Conservation (phyloP, 164 flowering plant species). For the grape (Vitis vinifera) region DNA sequence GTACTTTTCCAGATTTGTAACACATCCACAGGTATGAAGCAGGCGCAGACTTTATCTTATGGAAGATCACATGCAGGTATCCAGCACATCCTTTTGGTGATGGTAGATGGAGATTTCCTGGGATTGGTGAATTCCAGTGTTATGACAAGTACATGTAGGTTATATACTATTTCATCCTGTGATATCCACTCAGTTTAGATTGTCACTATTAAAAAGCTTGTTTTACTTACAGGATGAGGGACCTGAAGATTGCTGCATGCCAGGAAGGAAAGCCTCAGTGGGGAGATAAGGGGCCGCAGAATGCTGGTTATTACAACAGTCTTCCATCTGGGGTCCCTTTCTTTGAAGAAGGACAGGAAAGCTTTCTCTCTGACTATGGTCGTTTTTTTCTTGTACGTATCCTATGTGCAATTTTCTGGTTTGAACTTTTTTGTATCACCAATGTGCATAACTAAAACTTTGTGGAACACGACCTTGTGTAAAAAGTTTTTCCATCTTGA, state of each 20-base stretch:
- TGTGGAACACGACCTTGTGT: too few species aligned
- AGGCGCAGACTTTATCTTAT: constrained; percentile 10
- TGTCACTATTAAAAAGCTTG: constrained; percentile 3
- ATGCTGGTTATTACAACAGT: constrained; percentile 58
- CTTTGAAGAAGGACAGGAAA: constrained; percentile 52
- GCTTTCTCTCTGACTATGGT: constrained; percentile 60
- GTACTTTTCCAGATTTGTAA: constrained; percentile 27
- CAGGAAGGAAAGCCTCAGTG: constrained; percentile 55
- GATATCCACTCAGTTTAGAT: neutral
- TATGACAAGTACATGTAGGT: constrained; percentile 62
- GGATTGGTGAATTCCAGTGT: constrained; percentile 70
- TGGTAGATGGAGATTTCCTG: constrained; percentile 64
- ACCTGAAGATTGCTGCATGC: constrained; percentile 45
- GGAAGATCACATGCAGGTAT: constrained; percentile 36
- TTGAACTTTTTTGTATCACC: neutral
- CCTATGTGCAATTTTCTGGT: neutral
- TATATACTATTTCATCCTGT: constrained; percentile 6
- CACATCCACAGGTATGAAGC: constrained; percentile 1
- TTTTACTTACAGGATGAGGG: constrained; percentile 41
- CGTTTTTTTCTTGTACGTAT: constrained; percentile 55
- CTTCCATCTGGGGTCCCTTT: constrained; percentile 49
- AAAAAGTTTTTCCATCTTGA: too few species aligned
- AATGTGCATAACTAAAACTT: neutral
- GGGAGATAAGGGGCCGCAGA: constrained; percentile 55
- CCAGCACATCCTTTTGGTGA: constrained; percentile 58